Percentiles rank a stretch among this genome's conserved stretches.
phyloP scores from a whole-genome alignment of 2,329 filamentous ascomycete genomes.

The Cordyceps pruinosa region DNA sequence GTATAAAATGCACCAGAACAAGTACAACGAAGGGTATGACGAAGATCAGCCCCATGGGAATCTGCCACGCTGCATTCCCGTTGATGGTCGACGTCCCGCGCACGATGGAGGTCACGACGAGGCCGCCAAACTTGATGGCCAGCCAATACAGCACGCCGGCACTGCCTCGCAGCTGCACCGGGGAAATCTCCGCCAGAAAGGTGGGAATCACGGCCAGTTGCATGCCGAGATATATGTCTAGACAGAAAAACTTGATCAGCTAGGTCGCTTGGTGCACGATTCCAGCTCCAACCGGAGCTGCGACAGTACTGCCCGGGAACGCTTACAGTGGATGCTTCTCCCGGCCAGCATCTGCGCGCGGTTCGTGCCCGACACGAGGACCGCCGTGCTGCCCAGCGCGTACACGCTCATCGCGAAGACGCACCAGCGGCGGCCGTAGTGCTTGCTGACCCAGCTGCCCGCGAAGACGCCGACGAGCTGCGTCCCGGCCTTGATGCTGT shows the following conservation, averaged over 20 bases:
- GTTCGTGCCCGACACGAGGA: background rate
- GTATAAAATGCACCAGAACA: constrained; percentile 23
- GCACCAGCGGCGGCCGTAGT: background rate
- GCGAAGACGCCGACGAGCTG: background rate
- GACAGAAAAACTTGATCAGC: too few species aligned
- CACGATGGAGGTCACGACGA: constrained; percentile 22
- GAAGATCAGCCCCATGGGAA: constrained; percentile 29
- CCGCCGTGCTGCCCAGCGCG: background rate
- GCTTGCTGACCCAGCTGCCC: background rate
- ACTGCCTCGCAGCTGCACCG: constrained; percentile 22
- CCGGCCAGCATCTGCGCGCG: background rate
- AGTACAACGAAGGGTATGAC: constrained; percentile 25
- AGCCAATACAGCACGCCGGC: constrained; percentile 25
- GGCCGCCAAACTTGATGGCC: constrained; percentile 19
- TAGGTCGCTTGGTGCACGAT: too few species aligned
- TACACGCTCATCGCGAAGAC: constrained; percentile 4
- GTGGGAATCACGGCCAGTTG: constrained; percentile 29
- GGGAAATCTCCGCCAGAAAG: constrained; percentile 26
- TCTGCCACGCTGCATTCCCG: constrained; percentile 26
- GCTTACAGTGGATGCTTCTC: background rate
- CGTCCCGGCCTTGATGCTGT: constrained; percentile 2
- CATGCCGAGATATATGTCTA: constrained; percentile 30
- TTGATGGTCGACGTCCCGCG: constrained; percentile 23
- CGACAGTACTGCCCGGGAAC: too few species aligned
- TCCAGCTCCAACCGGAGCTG: too few species aligned